Base-by-base conservation (phyloP, 225 moss, liverwort and hornwort genomes). In the Marchantia polymorpha region DNA sequence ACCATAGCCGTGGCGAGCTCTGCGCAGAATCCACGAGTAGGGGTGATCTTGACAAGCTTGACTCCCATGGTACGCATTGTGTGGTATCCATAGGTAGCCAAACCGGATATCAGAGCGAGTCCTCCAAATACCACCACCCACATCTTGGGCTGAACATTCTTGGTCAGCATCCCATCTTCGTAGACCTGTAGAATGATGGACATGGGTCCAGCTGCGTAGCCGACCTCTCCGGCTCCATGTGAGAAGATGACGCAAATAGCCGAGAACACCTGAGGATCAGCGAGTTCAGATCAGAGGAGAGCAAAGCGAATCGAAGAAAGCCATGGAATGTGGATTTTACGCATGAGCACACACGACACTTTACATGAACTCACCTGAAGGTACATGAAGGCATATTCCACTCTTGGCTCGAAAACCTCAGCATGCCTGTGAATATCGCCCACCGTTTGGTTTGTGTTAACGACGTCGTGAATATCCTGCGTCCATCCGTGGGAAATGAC, bases 161-260 rank as follows among this genome's bases (percentile, higher is more conserved):
- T 84, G 39, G 68, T 66, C 61, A 87, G 48, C 54, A 81, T 83
- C 8, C 78, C 84, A 0, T 79, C 46, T 6, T 22, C 54, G 76
- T 83, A 86, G 5, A 83, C 85, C 13, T 86, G 47, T 0, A 55
- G 80, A 26, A 86, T 83, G 1, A 79, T 69, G 0, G 82, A 69
- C 55, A 86, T 4, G 29, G 82, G 83, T 6, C 85, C 83, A 10
- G 83, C 85, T 5, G 69, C 69, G 65, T 83, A 86, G 7, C 83
- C 83, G 23, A 86, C 85, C 73, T 86, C 85, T 9, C 83, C 85
- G 12, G 85, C 83, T 8, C 85, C 85, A 75, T 86, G 85, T 0
- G 85, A 79, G 50, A 86, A 83, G 72, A 86, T 86, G 61, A 86
- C 85, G 39, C 85, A 86, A 12, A 79, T 80, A 48, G 77, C 85